Evolutionary conservation across 371 early-diverging fungal species (phyloP), one percentile per base, ranked within the genome.

Genomic region (Synchytrium microbalum): DNA sequence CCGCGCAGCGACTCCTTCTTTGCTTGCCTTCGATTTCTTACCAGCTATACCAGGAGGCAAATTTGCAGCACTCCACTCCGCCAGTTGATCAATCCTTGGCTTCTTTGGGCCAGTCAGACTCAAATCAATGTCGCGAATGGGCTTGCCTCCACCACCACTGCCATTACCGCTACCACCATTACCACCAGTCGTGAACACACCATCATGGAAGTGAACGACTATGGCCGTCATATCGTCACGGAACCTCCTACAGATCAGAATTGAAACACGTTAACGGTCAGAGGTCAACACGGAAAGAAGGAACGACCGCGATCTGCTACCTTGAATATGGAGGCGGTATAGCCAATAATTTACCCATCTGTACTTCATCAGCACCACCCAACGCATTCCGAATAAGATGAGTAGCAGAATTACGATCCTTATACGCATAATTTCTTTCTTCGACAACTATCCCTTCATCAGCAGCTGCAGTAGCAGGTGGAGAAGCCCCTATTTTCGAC

Each of bases 151-250:
- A 26, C 13, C 24, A 26, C 56, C 56, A 29, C 29, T 26, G 24
- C 29, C 56, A 26, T 24, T 10, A 19, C 10, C 5, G 5, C 24
- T 24, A 56, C 13, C 24, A 5, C 8, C 56, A 56, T 5, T 56
- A 13, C 24, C 8, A 24, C 24, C 56, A 56, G 13, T 5, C 5
- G 5, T 29, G 24, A 29, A 26, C 24, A 13, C 13, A 13, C 24
- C 61, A 32, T 66, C 60, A 8, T 55, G 24, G 54, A 96, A 84
- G 51, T 88, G 86, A 27, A 95, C 76, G 2, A 97, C 90, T 27
- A 86, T 87, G 26, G 93, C 90, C 0, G 96, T 95, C 58, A 97
- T 92, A 68, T 97, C 98, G 72, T 97, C 98, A 13, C 96, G 81
- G 70, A 84, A 91, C n/a, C 83, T 70, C 51, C 98, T 83, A n/a